Evolutionary conservation across 768 basidiomycete species (phyloP), one percentile per base, ranked within the genome.

Genomic region (Mrakia hoshinonis): DNA sequence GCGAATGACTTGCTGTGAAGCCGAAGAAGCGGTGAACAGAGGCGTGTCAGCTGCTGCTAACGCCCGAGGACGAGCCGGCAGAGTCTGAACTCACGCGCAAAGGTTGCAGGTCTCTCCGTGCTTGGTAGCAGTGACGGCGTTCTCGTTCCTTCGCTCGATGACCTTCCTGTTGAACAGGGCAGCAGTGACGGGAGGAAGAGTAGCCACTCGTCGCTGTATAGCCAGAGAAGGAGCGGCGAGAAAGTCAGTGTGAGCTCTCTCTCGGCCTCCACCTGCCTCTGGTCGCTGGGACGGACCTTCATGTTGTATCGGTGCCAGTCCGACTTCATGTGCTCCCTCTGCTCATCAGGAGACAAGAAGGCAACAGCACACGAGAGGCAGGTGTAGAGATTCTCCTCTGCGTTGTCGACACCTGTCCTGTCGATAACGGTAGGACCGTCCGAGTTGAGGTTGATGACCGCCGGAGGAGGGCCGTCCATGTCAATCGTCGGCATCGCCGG

Each of bases 301-400:
- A 97, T 92, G 78, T 99, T 99, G 81, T 99, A 99, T 67, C 93
- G 84, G 81, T 99, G 96, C 79, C 90, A 89, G 80, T 99, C 96
- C 31, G 91, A 91, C 74, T 87, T 86, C 80, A 95, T 97, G 78
- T 99, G 96, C 0, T 82, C 81, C 72, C 95, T 85, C 80, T 98
- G 95, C 49, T 91, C 89, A 67, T 89, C 87, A 24, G 92, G 86
- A 15, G 87, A 84, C 51, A 83, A 79, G 79, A 96, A 97, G 1
- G 89, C 92, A 77, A 98, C 89, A 3, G 87, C 84, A 80, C 96
- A 99, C 74, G 91, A 90, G 18, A 94, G 82, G 75, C 96, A 99
- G 55, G 70, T 72, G 46, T 43, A 72, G 2, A 67, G 55, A 29
- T 48, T 29, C 20, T 67, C 70, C 9, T 26, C 38, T 20, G 66